Percentiles rank a stretch among this genome's conserved stretches.
Evolutionary conservation across 1,139 yeast species (phyloP).

Genomic region (Sugiyamaella neomexicana): DNA sequence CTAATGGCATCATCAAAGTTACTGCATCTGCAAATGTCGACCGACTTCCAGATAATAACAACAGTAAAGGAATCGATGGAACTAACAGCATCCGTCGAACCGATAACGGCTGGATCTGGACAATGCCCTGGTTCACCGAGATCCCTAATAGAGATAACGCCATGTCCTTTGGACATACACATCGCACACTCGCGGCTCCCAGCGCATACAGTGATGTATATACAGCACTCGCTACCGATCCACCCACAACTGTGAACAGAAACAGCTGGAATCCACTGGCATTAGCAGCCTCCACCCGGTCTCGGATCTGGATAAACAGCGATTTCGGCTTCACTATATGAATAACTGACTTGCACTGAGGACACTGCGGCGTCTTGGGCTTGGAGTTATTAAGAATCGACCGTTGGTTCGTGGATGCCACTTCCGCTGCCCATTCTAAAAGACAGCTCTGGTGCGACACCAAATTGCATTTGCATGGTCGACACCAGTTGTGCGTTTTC

Average conservation of each 20-base stretch:
- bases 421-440: constrained; percentile 46
- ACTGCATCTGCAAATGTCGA: constrained; percentile 25
- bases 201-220: constrained; percentile 35
- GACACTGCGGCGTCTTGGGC: constrained; percentile 41
- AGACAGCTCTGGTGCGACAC: constrained; percentile 48
- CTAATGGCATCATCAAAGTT: constrained; percentile 28
- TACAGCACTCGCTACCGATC: constrained; percentile 32
- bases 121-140: constrained; percentile 23
- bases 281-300: constrained; percentile 30
- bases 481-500: constrained; percentile 41
- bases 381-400: constrained; percentile 21
- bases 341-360: constrained; percentile 47
- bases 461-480: constrained; percentile 46
- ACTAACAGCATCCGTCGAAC: constrained; percentile 29
- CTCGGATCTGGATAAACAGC: constrained; percentile 32
- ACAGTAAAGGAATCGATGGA: constrained; percentile 32
- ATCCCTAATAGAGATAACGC: constrained; percentile 36
- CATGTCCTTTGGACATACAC: constrained; percentile 40
- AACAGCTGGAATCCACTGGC: constrained; percentile 29
- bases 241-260: constrained; percentile 35
- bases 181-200: constrained; percentile 41
- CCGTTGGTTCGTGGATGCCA: constrained; percentile 33
- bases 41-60: constrained; percentile 29
- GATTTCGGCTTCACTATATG: constrained; percentile 35
- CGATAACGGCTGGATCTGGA: constrained; percentile 29